Evolutionary conservation across 352 stramenopile species (phyloP).

Genomic region (Phytophthora sansomeana): DNA sequence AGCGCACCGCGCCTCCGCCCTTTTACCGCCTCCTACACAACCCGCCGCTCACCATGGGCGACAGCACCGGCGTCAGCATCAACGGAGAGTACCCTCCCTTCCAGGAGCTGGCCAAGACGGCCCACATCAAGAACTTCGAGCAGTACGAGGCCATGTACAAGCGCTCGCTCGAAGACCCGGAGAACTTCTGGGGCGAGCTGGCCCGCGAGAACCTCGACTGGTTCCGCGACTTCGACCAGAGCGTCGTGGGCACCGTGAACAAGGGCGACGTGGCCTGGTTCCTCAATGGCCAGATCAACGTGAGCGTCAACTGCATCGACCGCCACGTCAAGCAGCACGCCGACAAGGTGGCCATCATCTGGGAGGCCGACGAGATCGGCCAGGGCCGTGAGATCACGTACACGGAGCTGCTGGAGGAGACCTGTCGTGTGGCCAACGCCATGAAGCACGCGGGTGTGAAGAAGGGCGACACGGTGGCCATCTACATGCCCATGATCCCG

Average conservation of each 20-base stretch:
- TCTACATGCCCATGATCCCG: slow-evolving; percentile 99
- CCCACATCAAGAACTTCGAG: slow-evolving; percentile 75
- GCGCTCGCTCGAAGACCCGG: slow-evolving; percentile 87
- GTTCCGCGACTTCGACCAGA: slow-evolving; percentile 94
- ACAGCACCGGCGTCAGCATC: slow-evolving; percentile 40
- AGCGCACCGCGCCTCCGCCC: slow-evolving; percentile 8
- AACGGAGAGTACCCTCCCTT: slow-evolving; percentile 34
- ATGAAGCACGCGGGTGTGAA: slow-evolving; percentile 90
- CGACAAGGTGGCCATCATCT: slow-evolving; percentile 96
- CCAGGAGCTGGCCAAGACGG: slow-evolving; percentile 54
- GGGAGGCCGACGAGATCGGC: slow-evolving; percentile 97
- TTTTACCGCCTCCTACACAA: too few relatives aligned
- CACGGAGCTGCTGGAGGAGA: slow-evolving; percentile 54
- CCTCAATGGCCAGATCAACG: slow-evolving; percentile 94
- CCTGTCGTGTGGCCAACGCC: slow-evolving; percentile 96
- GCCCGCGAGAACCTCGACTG: slow-evolving; percentile 93
- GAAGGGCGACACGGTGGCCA: slow-evolving; percentile 95
- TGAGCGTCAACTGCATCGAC: slow-evolving; percentile 96
- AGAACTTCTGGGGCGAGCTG: slow-evolving; percentile 92
- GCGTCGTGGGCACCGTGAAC: slow-evolving; percentile 84
- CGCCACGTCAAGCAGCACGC: slow-evolving; percentile 82
- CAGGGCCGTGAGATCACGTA: slow-evolving; percentile 72
- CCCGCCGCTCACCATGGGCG: slow-evolving; percentile 23
- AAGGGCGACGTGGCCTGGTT: slow-evolving; percentile 96
- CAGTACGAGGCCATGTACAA: slow-evolving; percentile 91